Conservation (phyloP, 768 basidiomycete species). For the Kockovaella imperatae region DNA sequence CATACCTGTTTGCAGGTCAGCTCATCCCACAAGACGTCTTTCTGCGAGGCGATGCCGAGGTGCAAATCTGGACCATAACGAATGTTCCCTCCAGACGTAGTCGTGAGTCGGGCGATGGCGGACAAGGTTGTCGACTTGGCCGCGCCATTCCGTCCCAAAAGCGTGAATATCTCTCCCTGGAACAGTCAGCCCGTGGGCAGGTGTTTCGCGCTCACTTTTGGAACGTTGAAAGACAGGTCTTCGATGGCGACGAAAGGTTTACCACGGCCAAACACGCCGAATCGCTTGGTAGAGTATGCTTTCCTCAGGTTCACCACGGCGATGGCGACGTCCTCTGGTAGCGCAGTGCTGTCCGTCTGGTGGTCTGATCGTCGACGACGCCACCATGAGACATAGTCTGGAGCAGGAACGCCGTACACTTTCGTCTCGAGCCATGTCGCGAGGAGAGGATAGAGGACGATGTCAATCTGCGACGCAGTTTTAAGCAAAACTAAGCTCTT, state of each 20-base stretch:
- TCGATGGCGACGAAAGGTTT: slow-evolving; percentile 55
- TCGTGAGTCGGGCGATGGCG: slow-evolving; percentile 58
- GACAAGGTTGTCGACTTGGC: slow-evolving; percentile 69
- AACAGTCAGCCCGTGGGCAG: slow-evolving; percentile 2
- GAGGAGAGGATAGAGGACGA: slow-evolving; percentile 67
- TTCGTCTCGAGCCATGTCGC: slow-evolving; percentile 55
- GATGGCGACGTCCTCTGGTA: slow-evolving; percentile 12
- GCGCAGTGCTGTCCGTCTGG: neutral
- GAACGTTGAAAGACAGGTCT: slow-evolving; percentile 62
- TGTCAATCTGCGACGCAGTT: slow-evolving; percentile 53
- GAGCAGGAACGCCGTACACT: slow-evolving; percentile 54
- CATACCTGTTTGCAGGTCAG: slow-evolving; percentile 53
- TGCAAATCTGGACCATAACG: slow-evolving; percentile 50
- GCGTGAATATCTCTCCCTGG: slow-evolving; percentile 61
- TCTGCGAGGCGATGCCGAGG: slow-evolving; percentile 72
- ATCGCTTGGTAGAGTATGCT: slow-evolving; percentile 11
- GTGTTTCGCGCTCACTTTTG: slow-evolving; percentile 45
- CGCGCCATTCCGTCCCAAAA: slow-evolving; percentile 63
- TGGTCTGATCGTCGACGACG: neutral
- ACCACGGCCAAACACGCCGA: slow-evolving; percentile 15
- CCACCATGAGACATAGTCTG: slow-evolving; percentile 8
- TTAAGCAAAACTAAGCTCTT: neutral
- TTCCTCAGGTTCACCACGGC: slow-evolving; percentile 14
- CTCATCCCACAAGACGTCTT: slow-evolving; percentile 73
- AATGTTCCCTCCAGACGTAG: slow-evolving; percentile 56